Evolutionary conservation across 495 filamentous ascomycete genomes (phyloP), one percentile per base, ranked within the genome.

Genomic region (Platismatia glauca): DNA sequence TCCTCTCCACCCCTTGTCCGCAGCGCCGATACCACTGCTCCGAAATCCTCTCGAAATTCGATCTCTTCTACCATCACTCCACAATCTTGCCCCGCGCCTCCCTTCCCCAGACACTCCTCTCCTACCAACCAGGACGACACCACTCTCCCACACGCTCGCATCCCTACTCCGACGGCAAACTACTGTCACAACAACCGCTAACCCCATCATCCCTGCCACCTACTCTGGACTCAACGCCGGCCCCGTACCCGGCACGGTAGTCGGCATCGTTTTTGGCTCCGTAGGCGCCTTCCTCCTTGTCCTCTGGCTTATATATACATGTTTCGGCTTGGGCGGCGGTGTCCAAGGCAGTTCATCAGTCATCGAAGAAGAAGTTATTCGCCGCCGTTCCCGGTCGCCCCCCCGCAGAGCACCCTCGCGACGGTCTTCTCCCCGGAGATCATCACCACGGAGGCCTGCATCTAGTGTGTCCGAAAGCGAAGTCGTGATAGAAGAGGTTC

Each of bases 281-380:
- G 85, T 95, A n/a, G 82, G 77, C n/a, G 91, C 87, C 60, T 91
- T 96, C 76, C 69, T 93, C 20, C 77, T 96, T 4, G 60, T 92
- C 37, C 77, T 94, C 41, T 90, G 84, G 77, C 78, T 94, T 0
- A 71, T 95, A 68, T 92, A 88, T 74, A 81, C 81, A 29, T 84
- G 81, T 61, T 73, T 90, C 66, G 80, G 79, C 67, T 72, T 81
- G n/a, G 78, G 80, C 4, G 78, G 80, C 4, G 72, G 70, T 1
- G 55, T 69, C 5, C 68, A 69, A 12, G 69, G 72, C 34, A 65
- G 65, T 18, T 68, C 69, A 1, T 61, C 66, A 15, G 52, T 69
- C 53, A 58, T 69, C 46, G 73, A 76, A 55, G 69, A 74, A 57
- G 68, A 72, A 15, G 62, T 63, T 13, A 67, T 72, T 24, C 71